Base-by-base conservation (phyloP, 805 yeast species). In the Ogataea neopini region DNA sequence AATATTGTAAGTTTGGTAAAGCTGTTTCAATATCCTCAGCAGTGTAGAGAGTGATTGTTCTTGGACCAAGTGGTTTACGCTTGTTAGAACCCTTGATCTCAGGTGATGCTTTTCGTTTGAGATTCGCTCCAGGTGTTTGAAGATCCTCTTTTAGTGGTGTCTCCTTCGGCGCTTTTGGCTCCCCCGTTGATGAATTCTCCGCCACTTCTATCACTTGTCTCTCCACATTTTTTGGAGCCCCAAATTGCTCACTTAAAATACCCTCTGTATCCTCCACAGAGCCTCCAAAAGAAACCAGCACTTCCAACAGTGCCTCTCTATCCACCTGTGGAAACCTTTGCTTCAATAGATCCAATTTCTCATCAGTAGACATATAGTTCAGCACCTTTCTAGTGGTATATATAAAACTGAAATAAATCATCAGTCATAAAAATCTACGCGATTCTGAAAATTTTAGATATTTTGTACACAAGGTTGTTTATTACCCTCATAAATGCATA, bases 261-360 rank as follows among this genome's bases (percentile, higher is more conserved):
- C 52, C 32, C 35, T 70, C 70, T 1, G 81, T 76, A 8, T 61
- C 48, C 7, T 64, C 60, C 1, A 81, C 34, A 2, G 83, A 76
- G 1, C 86, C 88, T 37, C 72, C 69, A 55, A 86, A 82, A 0
- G 76, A 65, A 1, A 73, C 43, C 10, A 85, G 67, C 3, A 85
- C 59, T 43, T 84, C 89, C 3, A 74, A 58, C 3, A 83, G 60
- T 0, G 68, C 62, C 2, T 62, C 70, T 4, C 60, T 65, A 32
- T 70, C 76, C 3, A 72, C 76, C 0, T 50, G 58, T 0, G 86
- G 84, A 48, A 73, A 79, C 29, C 58, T 58, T 5, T 53, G 51
- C 35, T 58, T 49, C 26, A 81, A 63, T 9, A 58, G 52, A 3
- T 53, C 56, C 4, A 81, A 49, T 57, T 75, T 77, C 18, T 56